Percentiles rank a stretch among this genome's conserved stretches.
Conservation (phyloP, 148 eudicot species). For the Camellia japonica region DNA sequence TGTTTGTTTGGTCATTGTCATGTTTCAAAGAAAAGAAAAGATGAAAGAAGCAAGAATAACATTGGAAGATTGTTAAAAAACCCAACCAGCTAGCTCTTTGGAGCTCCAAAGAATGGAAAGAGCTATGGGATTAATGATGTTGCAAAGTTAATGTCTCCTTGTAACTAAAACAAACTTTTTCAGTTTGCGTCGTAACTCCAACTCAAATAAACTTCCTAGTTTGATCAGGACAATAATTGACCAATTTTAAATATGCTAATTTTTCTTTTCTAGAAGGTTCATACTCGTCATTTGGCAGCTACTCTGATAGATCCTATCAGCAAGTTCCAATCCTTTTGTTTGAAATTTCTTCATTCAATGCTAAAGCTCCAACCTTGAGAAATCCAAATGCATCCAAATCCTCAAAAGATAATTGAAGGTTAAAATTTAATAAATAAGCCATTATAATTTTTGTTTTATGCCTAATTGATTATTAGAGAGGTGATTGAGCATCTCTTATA, state of each 20-base stretch:
- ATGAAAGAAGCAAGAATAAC: conserved; percentile 4
- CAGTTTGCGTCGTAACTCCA: neutral
- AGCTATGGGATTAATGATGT: neutral
- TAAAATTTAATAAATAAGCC: neutral
- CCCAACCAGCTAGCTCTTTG: neutral
- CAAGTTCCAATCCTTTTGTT: neutral
- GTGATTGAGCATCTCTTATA: neutral
- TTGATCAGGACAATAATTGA: neutral
- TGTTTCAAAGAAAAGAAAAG: neutral
- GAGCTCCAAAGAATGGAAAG: neutral
- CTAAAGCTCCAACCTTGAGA: neutral
- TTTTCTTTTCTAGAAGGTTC: neutral
- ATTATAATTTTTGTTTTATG: neutral
- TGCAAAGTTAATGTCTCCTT: neutral
- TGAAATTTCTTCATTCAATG: neutral
- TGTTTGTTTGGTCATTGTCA: neutral
- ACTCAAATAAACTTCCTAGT: neutral
- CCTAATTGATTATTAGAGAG: neutral
- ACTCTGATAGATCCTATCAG: neutral
- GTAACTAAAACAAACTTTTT: neutral
- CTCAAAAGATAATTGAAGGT: neutral
- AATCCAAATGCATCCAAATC: neutral
- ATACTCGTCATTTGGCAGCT: neutral
- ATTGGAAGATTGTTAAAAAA: neutral
- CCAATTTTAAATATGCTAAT: neutral